Percentiles rank a stretch among this genome's conserved stretches.
Conservation (phyloP, 257 asterid species). For the Jacaranda mimosifolia region DNA sequence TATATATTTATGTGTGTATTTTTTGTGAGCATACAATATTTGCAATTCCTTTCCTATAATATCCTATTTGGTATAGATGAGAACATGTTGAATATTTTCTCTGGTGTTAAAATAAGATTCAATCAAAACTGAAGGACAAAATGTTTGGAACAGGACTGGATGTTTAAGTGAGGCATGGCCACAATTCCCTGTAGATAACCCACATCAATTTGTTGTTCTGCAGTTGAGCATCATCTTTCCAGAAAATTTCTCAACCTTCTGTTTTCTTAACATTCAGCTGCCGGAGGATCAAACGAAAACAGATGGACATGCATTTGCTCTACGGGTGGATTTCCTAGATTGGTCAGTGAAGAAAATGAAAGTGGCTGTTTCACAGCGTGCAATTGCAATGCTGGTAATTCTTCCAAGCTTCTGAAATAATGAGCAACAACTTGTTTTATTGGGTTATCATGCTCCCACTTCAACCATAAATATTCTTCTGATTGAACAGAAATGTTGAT, state of each 20-base stretch:
- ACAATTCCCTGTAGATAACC: slow-evolving; percentile 19
- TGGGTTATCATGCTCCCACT: background rate
- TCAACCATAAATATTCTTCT: background rate
- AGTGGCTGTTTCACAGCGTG: slow-evolving; percentile 79
- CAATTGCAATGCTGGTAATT: slow-evolving; percentile 79
- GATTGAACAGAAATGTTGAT: background rate
- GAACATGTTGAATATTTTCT: background rate
- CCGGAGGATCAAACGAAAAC: slow-evolving; percentile 59
- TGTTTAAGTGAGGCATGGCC: background rate
- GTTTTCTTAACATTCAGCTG: slow-evolving; percentile 42
- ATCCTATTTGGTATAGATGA: background rate
- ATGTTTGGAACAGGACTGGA: background rate
- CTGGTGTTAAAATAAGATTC: background rate
- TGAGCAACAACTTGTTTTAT: background rate
- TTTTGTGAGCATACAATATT: background rate
- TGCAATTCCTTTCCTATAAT: background rate
- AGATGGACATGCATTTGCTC: slow-evolving; percentile 78
- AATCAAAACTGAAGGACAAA: background rate
- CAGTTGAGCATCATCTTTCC: background rate
- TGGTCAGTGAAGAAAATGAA: slow-evolving; percentile 52
- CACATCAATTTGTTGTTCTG: background rate
- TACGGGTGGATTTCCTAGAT: slow-evolving; percentile 69
- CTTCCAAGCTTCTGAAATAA: slow-evolving; percentile 13
- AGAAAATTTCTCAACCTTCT: slow-evolving; percentile 28
- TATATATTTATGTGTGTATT: background rate